Base-by-base conservation (phyloP, 345 rosid species). In the Pistacia integerrima region DNA sequence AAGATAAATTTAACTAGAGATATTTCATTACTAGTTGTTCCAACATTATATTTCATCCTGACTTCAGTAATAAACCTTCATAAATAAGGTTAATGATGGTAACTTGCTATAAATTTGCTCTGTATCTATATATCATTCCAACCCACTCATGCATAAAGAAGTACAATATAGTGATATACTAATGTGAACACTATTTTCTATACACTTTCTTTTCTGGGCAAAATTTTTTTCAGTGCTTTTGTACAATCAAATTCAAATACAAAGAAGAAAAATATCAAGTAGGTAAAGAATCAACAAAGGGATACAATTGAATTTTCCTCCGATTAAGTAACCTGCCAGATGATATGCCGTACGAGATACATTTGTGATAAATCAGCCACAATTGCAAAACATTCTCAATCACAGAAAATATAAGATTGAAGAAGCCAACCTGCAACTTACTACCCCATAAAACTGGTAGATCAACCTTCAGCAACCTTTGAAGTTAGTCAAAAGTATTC, bases 321-420 rank as follows among this genome's bases (percentile, higher is more conserved):
- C 33, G 25, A 62, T 49, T 48, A 38, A 65, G 28, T 70, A 49
- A 66, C 84, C 82, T 80, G 78, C 60, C 77, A 56, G 17, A 62
- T 18, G 38, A 62, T 36, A 46, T 56, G 69, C 49, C 66, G 36
- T 67, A 44, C 63, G n/a, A 58, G 18, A 65, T 52, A 52, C 30
- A 77, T 30, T 35, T n/a, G 33, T 4, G 55, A 73, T 72, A 51
- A 65, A 67, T 69, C 74, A 68, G 65, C 72, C 54, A 17, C 64
- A 2, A 36, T 14, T 30, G 46, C 8, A 7, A 7, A 55, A 63
- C n/a, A 69, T 11, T 61, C 68, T 73, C 14, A 60, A 41, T 41
- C n/a, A 20, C 56, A 66, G 8, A 52, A 12, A 30, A 46, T 14
- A 17, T 61, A 44, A 44, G 75, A 12, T 46, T 74, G 30, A 38